Evolutionary conservation across 2,329 filamentous ascomycete genomes (phyloP), one percentile per base, ranked within the genome.

Genomic region (Gnomoniopsis sp.): DNA sequence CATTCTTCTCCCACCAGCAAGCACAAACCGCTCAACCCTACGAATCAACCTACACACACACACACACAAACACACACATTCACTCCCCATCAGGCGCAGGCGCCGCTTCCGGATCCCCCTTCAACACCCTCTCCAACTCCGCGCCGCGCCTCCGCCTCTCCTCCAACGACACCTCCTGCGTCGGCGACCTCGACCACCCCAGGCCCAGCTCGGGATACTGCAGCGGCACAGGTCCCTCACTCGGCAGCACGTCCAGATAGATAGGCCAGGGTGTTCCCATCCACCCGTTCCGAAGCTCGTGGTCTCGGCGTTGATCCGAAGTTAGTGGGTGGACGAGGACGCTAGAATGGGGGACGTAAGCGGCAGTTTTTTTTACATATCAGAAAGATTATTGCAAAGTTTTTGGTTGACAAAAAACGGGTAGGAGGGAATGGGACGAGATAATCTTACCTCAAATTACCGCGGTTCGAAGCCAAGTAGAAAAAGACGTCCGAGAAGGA

Each of bases 401-500:
- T 36, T 14, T 19, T 7, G 11, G 3, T 41, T 23, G 4, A 2
- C 34, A 38, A 15, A 38, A 38, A 38, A 8, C 34, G 34, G 34
- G 34, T 8, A 41, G 38, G 14, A n/a, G n/a, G 12, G 12, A 41
- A 38, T 8, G 34, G 7, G 3, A 19, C 11, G 19, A 2, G 15
- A n/a, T 14, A 2, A 2, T 61, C 65, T 56, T 33, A 65, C 68
- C 69, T 71, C 1, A 70, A 47, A 38, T 65, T 65, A 17, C 70
- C 70, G 19, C 70, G 66, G 51, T 72, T 72, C 15, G 68, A 53
- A 17, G 70, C 66, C 38, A 72, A 41, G 56, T 72, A 72, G 55
- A 71, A 72, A 52, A 71, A 72, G 10, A 72, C 70, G 41, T 71
- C 70, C 1, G 70, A 71, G 43, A 72, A 72, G 0, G 70, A 72